phyloP scores from a whole-genome alignment of 352 stramenopile genomes.

The Phytopythium ostracodes region DNA sequence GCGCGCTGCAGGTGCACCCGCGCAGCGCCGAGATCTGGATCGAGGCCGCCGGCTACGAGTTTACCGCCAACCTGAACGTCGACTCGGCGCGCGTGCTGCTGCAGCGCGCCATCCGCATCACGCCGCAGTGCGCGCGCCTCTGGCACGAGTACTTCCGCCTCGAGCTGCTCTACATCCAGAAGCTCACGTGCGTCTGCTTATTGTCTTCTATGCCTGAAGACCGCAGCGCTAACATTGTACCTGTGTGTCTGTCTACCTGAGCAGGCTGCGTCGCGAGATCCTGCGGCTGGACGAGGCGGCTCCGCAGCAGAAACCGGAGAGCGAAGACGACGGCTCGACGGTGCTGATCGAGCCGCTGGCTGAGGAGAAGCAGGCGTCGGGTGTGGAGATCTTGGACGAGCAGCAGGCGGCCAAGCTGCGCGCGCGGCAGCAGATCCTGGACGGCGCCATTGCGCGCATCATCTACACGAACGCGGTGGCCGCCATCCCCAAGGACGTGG shows the following conservation, averaged over 20 bases:
- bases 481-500: conserved; percentile 51
- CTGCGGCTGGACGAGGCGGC: conserved; percentile 54
- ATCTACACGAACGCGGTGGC: conserved; percentile 73
- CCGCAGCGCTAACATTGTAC: neutral
- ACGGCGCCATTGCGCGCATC: conserved; percentile 83
- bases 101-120: conserved; percentile 91
- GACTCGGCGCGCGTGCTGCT: conserved; percentile 87
- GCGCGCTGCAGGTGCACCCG: conserved; percentile 84
- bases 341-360: conserved; percentile 59
- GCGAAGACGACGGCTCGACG: conserved; percentile 21
- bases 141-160: conserved; percentile 91
- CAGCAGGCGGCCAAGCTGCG: conserved; percentile 47
- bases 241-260: neutral
- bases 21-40: conserved; percentile 88
- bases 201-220: neutral
- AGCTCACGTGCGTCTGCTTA: conserved; percentile 42
- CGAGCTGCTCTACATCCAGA: conserved; percentile 90
- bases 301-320: conserved; percentile 10
- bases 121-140: conserved; percentile 70
- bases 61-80: conserved; percentile 80
- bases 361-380: conserved; percentile 39
- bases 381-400: conserved; percentile 24
- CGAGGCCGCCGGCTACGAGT: conserved; percentile 89
- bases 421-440: conserved; percentile 61
- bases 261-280: conserved; percentile 65